Conservation (phyloP, 2,329 filamentous ascomycete genomes). For the Epichloe baconii region DNA sequence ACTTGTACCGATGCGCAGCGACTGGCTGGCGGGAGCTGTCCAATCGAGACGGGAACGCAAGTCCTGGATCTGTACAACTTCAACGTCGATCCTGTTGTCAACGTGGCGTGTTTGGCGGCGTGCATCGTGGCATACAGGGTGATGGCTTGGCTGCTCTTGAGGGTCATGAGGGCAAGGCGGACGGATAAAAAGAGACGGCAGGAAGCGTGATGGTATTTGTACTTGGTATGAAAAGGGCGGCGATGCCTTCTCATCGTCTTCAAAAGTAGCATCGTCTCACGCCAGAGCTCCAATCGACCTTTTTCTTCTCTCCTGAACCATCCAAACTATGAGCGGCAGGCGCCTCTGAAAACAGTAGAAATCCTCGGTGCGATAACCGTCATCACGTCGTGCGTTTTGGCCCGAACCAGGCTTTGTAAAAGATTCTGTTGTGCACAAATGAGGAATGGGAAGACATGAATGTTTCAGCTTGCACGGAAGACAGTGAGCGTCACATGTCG, state of each 20-base stretch:
- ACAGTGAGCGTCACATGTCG: no score
- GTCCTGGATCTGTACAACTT: slow-evolving; percentile 56
- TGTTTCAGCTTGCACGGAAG: no score
- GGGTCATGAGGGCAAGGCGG: slow-evolving; percentile 41
- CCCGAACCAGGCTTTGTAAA: slow-evolving; percentile 45
- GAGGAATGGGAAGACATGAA: no score
- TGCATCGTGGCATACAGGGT: slow-evolving; percentile 53
- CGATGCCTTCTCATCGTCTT: not conserved
- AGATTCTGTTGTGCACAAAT: not conserved
- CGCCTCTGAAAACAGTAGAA: slow-evolving; percentile 13
- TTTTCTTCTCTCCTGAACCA: no score
- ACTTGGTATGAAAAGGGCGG: no score
- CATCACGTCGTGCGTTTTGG: slow-evolving; percentile 18
- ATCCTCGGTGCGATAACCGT: slow-evolving; percentile 17
- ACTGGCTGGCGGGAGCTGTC: slow-evolving; percentile 47
- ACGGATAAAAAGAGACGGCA: slow-evolving; percentile 14
- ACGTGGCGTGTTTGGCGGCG: slow-evolving; percentile 49
- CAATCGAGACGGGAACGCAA: slow-evolving; percentile 51
- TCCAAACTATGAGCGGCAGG: not conserved
- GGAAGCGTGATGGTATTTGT: no score
- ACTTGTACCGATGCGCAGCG: slow-evolving; percentile 48
- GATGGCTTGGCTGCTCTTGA: slow-evolving; percentile 46
- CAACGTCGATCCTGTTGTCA: slow-evolving; percentile 45
- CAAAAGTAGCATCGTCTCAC: no score
- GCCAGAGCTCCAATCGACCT: no score